Base-by-base conservation (phyloP, 768 basidiomycete species). In the Melanogaster broomeanus region DNA sequence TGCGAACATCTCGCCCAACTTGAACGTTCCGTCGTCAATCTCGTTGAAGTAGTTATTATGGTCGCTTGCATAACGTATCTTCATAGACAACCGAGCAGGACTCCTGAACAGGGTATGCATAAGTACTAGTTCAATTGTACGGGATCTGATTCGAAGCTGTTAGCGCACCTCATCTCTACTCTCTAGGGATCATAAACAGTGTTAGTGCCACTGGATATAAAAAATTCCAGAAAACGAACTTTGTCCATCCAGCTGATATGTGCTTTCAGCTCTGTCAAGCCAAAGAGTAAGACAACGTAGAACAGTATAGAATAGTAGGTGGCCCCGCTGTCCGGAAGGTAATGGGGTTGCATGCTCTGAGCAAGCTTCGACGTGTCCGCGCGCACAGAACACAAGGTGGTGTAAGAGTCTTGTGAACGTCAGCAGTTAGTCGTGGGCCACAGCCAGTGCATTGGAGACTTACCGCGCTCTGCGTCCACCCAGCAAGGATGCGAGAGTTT, bases 211-310 rank as follows among this genome's bases (percentile, higher is more conserved):
- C 6, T 33, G 21, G n/a, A 49, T 7, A 35, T 10, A 4, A 13
- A 10, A 25, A 12, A 12, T 31, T 4, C 24, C n/a, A 31, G 51
- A 22, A 19, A 12, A 73, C 72, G 15, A 63, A 78, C 77, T 27
- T 72, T 65, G 42, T 77, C 75, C 42, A 62, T 61, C 78, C 80
- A 82, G 9, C 70, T 67, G n/a, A 82, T 72, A 43, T 79, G 75
- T 0, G 80, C 79, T 60, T 75, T 75, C 46, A 81, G 55, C 46
- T 82, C 81, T 11, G 79, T 82, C 28, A 77, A 57, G 1, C 80
- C 81, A 51, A 83, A 80, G 1, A 76, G 62, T 12, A 83, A 51
- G n/a, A 82, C 67, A 12, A 82, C 60, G 22, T 64, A 54, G 34
- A 58, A 28, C 25, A 48, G 13, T n/a, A 49, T 45, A 21, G 50